Evolutionary conservation across 345 rosid species (phyloP).

Genomic region (Chamaenerion angustifolium): DNA sequence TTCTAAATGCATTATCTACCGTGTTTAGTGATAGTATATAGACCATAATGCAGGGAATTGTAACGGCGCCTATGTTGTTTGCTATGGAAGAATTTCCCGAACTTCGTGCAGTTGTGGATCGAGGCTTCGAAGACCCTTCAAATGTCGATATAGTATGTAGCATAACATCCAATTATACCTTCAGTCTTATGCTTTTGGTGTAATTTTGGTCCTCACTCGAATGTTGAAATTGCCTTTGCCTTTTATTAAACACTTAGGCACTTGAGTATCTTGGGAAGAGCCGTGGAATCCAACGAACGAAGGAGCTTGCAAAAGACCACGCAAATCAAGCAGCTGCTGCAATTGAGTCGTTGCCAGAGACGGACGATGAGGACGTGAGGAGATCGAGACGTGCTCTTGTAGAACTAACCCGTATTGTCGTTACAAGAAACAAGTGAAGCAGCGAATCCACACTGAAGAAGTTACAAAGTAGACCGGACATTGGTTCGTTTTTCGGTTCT

Average conservation of each 20-base stretch:
- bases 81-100: conserved; percentile 91
- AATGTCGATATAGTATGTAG: conserved; percentile 52
- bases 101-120: conserved; percentile 41
- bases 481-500: no score
- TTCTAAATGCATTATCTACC: no score
- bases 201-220: neutral
- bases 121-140: conserved; percentile 50
- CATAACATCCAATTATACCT: neutral
- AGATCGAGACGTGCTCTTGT: conserved; percentile 74
- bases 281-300: conserved; percentile 62
- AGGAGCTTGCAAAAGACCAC: conserved; percentile 68
- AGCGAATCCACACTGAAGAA: no score
- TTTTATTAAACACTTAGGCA: conserved; percentile 21
- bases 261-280: conserved; percentile 89
- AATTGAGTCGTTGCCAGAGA: conserved; percentile 60
- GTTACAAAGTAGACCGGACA: no score
- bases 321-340: conserved; percentile 69
- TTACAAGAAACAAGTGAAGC: conserved; percentile 54
- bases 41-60: conserved; percentile 31
- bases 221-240: neutral
- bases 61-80: conserved; percentile 78
- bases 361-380: conserved; percentile 46
- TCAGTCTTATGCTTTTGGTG: neutral
- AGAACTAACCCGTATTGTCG: conserved; percentile 69
- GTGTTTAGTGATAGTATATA: neutral